Conservation (phyloP, 192 early-diverging fungal genomes). For the Spizellomyces punctatus region DNA sequence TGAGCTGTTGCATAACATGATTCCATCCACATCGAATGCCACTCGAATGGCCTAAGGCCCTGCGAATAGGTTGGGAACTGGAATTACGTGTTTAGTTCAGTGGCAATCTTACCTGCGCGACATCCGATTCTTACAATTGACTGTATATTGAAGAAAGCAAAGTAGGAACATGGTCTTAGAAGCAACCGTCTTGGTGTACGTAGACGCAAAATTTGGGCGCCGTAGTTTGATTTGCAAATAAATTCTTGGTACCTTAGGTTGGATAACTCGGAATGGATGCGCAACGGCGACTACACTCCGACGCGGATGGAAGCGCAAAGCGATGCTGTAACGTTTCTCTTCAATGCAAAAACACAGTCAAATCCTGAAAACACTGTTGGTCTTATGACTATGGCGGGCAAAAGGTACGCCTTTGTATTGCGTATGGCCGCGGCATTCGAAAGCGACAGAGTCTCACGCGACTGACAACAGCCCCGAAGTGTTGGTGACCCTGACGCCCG, state of each 20-base stretch:
- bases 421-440: not conserved
- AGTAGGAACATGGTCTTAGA: slow-evolving; percentile 77
- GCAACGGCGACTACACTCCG: slow-evolving; percentile 97
- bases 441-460: no score
- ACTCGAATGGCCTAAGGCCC: no score
- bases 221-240: not conserved
- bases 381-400: slow-evolving; percentile 92
- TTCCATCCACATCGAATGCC: no score
- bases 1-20: no score
- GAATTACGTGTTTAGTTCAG: no score
- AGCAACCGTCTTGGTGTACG: slow-evolving; percentile 87
- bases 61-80: no score
- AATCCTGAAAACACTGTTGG: slow-evolving; percentile 98
- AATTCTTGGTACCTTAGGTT: slow-evolving; percentile 28
- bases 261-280: slow-evolving; percentile 99
- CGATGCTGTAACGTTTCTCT: slow-evolving; percentile 90
- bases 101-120: no score
- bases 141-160: no score
- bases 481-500: slow-evolving; percentile 85
- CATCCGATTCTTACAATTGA: no score
- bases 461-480: slow-evolving; percentile 76
- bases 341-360: slow-evolving; percentile 83
- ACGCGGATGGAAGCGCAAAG: slow-evolving; percentile 90
- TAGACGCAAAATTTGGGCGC: slow-evolving; percentile 2
- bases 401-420: slow-evolving; percentile 53